phyloP scores from a whole-genome alignment of 805 yeast genomes.

The Saccharomycopsis sp. region DNA sequence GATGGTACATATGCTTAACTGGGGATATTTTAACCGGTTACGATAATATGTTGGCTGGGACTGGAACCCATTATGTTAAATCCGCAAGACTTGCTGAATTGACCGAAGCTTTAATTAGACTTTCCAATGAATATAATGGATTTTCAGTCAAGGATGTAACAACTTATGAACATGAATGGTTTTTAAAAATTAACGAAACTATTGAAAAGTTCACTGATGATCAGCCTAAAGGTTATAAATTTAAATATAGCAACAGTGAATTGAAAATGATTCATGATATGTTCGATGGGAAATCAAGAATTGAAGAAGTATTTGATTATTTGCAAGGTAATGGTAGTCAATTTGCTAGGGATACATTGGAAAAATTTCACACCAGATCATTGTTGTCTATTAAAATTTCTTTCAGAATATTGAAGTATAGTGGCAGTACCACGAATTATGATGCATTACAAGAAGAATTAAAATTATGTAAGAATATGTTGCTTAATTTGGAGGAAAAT shows the following conservation, averaged over 20 bases:
- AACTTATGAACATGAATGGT: constrained; percentile 32
- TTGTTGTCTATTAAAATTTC: constrained; percentile 71
- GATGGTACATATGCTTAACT: constrained; percentile 80
- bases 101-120: constrained; percentile 53
- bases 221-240: constrained; percentile 54
- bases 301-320: constrained; percentile 48
- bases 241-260: constrained; percentile 48
- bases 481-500: constrained; percentile 40
- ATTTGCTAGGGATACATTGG: constrained; percentile 57
- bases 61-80: constrained; percentile 85
- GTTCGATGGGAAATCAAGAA: constrained; percentile 43
- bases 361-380: constrained; percentile 57
- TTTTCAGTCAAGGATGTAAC: constrained; percentile 21
- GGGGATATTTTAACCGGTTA: constrained; percentile 71
- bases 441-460: constrained; percentile 68
- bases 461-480: constrained; percentile 68
- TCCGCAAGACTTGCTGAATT: constrained; percentile 54
- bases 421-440: constrained; percentile 49
- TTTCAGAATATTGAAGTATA: constrained; percentile 56
- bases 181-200: constrained; percentile 48
- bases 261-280: constrained; percentile 50
- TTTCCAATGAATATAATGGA: constrained; percentile 30
- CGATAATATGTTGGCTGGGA: constrained; percentile 77
- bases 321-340: constrained; percentile 38
- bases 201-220: constrained; percentile 59